Base-by-base conservation (phyloP, 2,329 filamentous ascomycete species). In the Bertia moriformis region DNA sequence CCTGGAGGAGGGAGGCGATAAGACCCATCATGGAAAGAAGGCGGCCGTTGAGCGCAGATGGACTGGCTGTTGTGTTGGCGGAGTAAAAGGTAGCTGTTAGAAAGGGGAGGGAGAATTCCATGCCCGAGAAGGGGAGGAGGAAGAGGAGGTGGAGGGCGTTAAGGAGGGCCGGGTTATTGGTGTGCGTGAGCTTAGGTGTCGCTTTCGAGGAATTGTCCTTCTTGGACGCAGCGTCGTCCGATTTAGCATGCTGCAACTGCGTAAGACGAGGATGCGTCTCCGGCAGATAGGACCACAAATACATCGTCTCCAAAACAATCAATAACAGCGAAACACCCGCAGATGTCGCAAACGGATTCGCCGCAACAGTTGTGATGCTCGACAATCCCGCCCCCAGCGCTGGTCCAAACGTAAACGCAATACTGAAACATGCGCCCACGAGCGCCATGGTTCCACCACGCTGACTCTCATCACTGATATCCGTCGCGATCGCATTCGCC, bases 81-180 rank as follows among this genome's bases (percentile, higher is more conserved):
- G 22, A 7, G 15, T 35, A 80, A 38, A 82, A 63, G 19, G 78
- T 75, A 44, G 76, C 76, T 1, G 76, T 81, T 58, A 82, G 69
- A 56, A 82, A 82, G 0, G 77, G 74, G 2, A 82, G 66, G 12
- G 73, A 78, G 54, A 81, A 82, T 48, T 82, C 77, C 64, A 82
- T 70, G 40, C 77, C 77, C 22, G 71, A 77, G 55, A 82, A 82
- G 45, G 78, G 78, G 12, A 82, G 66, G 41, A 82, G 71, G 55
- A 82, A 82, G 38, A 69, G 58, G 49, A 82, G 72, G 48, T 82
- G 77, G 1, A 74, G 71, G 4, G 69, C 52, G 50, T 81, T 81
- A 19, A 82, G 66, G 3, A 79, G 48, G 1, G 61, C 41, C 45
- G 47, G 39, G 24, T 49, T 14, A 38, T 48, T 41, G 42, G 46